Conservation (phyloP, 1,284 basidiomycete species). For the Tausonia pullulans region DNA sequence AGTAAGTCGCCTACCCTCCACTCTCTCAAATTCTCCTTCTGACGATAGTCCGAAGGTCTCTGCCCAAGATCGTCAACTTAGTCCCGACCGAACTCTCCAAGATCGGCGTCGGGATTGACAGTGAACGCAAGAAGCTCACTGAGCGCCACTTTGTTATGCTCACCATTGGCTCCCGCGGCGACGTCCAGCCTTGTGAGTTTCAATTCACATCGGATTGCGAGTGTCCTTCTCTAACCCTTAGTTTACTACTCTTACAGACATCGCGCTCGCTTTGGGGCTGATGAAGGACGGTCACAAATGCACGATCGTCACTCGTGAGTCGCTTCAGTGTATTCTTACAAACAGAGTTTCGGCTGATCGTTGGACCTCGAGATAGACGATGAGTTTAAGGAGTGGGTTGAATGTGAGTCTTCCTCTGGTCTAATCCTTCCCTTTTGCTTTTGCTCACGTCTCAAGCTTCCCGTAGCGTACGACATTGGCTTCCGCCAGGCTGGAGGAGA, state of each 20-base stretch:
- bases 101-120: too few relatives aligned
- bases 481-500: constrained; percentile 66
- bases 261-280: constrained; percentile 26
- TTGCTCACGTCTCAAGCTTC: neutral
- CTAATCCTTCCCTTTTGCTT: neutral
- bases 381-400: constrained; percentile 49
- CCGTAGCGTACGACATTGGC: constrained; percentile 47
- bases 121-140: constrained; percentile 18
- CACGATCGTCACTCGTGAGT: constrained; percentile 46
- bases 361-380: constrained; percentile 25
- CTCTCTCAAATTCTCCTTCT: constrained; percentile 15
- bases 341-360: neutral
- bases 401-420: constrained; percentile 20
- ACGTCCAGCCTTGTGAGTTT: constrained; percentile 37
- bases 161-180: constrained; percentile 40
- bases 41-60: constrained; percentile 27
- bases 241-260: too few relatives aligned
- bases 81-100: constrained; percentile 11
- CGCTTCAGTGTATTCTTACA: neutral
- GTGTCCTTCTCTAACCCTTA: neutral
- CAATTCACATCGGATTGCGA: neutral
- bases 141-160: constrained; percentile 33
- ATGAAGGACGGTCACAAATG: constrained; percentile 43
- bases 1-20: neutral
- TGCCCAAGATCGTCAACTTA: constrained; percentile 33